Conservation (phyloP, 2,329 filamentous ascomycete genomes). For the Hortaea werneckii region DNA sequence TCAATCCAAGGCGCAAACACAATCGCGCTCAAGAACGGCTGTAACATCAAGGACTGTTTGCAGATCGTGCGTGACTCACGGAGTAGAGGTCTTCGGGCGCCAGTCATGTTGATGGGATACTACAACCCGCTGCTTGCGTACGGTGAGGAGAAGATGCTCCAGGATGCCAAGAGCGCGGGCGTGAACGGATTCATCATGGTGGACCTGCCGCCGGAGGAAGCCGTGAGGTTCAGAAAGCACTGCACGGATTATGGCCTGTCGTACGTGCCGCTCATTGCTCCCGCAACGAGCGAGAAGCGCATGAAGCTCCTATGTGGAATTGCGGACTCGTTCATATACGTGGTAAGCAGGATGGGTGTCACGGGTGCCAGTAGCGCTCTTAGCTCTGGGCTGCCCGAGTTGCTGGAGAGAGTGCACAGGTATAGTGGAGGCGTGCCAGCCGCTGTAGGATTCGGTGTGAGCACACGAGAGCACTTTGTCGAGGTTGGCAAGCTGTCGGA, state of each 20-base stretch:
- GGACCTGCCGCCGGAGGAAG: conserved; percentile 91
- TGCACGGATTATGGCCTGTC: conserved; percentile 77
- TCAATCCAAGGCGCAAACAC: conserved; percentile 96
- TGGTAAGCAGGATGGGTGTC: conserved; percentile 93
- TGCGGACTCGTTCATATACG: conserved; percentile 97
- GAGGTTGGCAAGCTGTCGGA: conserved; percentile 77
- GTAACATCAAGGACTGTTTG: conserved; percentile 69
- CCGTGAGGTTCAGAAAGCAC: conserved; percentile 77
- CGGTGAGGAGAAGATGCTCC: conserved; percentile 79
- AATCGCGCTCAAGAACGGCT: conserved; percentile 74
- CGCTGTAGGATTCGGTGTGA: conserved; percentile 91
- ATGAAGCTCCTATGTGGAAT: conserved; percentile 96
- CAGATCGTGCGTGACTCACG: conserved; percentile 77
- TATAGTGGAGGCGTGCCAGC: conserved; percentile 86
- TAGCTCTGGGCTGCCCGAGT: conserved; percentile 68
- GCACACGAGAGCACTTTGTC: conserved; percentile 86
- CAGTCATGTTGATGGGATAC: conserved; percentile 95
- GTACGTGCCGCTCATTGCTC: conserved; percentile 94
- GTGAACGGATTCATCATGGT: conserved; percentile 97
- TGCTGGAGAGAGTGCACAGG: conserved; percentile 77
- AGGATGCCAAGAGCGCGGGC: conserved; percentile 72
- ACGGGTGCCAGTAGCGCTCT: conserved; percentile 80
- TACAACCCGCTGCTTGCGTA: conserved; percentile 95
- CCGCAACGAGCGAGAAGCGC: conserved; percentile 79
- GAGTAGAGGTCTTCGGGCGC: conserved; percentile 63